phyloP scores from a whole-genome alignment of 192 early-diverging fungal genomes.

The Backusella sp. region DNA sequence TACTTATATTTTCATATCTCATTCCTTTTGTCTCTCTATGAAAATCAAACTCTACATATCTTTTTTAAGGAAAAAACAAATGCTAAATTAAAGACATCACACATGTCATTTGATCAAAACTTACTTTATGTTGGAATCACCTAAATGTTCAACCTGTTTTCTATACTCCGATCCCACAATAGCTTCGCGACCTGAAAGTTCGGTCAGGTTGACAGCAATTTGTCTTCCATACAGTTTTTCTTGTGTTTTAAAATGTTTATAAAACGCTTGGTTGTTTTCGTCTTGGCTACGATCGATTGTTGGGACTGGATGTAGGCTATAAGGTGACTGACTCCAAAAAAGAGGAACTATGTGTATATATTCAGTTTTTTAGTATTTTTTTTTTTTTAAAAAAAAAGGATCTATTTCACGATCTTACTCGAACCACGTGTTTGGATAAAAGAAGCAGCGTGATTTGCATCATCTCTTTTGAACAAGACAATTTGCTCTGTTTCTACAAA shows the following conservation, averaged over 20 bases:
- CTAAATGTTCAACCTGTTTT: constrained; percentile 46
- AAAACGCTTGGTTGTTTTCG: constrained; percentile 56
- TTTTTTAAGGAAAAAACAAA: constrained; percentile 7
- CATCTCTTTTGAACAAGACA: constrained; percentile 54
- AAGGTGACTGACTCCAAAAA: constrained; percentile 73
- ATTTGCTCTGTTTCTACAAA: constrained; percentile 98
- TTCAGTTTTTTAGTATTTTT: no score
- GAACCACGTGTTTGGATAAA: constrained; percentile 94
- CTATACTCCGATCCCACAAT: constrained; percentile 64
- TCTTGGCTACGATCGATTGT: constrained; percentile 48
- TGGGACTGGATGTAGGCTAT: constrained; percentile 67
- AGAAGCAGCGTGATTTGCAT: constrained; percentile 57
- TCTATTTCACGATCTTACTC: constrained; percentile 35
- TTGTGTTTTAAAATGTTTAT: constrained; percentile 55
- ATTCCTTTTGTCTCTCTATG: constrained; percentile 90
- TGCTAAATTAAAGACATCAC: not conserved
- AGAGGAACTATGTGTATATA: constrained; percentile 37
- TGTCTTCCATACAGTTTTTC: constrained; percentile 52
- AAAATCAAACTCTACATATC: constrained; percentile 93
- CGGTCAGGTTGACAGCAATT: constrained; percentile 64
- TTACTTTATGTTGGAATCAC: constrained; percentile 48
- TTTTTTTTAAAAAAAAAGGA: not conserved
- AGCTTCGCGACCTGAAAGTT: constrained; percentile 64
- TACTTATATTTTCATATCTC: constrained; percentile 85
- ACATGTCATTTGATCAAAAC: not conserved